Percentiles rank a stretch among this genome's conserved stretches.
Conservation (phyloP, 2,329 filamentous ascomycete species). For the Byssothecium circinans region DNA sequence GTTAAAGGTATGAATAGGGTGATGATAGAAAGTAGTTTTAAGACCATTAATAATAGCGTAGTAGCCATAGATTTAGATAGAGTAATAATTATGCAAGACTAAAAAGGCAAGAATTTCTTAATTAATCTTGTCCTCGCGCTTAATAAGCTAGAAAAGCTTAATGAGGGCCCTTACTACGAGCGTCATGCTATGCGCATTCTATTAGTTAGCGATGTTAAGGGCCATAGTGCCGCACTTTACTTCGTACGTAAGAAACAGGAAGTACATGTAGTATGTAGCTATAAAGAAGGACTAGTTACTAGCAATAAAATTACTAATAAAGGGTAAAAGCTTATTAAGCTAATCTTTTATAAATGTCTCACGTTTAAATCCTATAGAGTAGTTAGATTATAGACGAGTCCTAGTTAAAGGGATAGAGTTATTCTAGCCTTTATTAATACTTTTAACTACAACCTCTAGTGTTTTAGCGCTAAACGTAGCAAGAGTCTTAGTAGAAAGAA, state of each 20-base stretch:
- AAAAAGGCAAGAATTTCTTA: constrained; percentile 18
- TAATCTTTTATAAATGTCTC: constrained; percentile 50
- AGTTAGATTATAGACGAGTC: constrained; percentile 49
- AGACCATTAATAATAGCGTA: constrained; percentile 18
- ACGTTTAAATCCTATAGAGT: constrained; percentile 48
- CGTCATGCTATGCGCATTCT: constrained; percentile 20
- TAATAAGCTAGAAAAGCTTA: constrained; percentile 16
- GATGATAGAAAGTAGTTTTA: constrained; percentile 15
- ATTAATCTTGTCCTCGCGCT: constrained; percentile 19
- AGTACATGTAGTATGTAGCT: constrained; percentile 52
- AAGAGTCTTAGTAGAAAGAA: constrained; percentile 44
- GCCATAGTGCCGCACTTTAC: constrained; percentile 48
- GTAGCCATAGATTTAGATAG: constrained; percentile 19
- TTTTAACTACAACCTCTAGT: constrained; percentile 40
- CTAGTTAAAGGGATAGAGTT: constrained; percentile 43
- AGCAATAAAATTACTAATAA: constrained; percentile 22
- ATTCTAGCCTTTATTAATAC: constrained; percentile 49
- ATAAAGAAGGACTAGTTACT: constrained; percentile 45
- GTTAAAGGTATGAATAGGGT: constrained; percentile 16
- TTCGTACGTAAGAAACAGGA: constrained; percentile 55
- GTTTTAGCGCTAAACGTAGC: constrained; percentile 26
- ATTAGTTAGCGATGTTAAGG: constrained; percentile 33
- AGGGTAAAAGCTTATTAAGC: constrained; percentile 42
- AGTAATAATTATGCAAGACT: constrained; percentile 17
- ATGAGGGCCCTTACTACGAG: constrained; percentile 12